Evolutionary conservation across 345 rosid genomes (phyloP).

Genomic region (Aegle marmelos): DNA sequence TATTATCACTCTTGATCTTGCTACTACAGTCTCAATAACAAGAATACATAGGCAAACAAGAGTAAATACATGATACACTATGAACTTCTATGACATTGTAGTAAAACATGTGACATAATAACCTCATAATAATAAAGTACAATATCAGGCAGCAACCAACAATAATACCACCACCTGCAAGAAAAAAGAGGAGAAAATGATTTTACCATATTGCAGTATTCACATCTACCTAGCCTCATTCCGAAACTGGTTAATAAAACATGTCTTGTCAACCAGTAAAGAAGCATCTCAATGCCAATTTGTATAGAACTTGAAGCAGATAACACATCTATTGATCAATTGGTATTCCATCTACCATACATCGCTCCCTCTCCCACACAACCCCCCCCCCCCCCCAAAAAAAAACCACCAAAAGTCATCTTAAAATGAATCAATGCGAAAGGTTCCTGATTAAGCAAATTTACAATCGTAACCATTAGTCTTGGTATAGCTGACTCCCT

Average conservation of each 20-base stretch:
- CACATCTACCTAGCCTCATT: too few species aligned
- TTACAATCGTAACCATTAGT: too few species aligned
- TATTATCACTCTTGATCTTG: neutral
- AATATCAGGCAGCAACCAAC: neutral
- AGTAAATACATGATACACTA: neutral
- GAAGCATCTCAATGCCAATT: neutral
- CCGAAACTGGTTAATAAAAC: too few species aligned
- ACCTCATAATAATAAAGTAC: neutral
- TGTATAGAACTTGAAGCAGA: neutral
- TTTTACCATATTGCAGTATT: neutral
- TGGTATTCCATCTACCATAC: too few species aligned
- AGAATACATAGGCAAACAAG: slow-evolving; percentile 6
- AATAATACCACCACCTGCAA: slow-evolving; percentile 13
- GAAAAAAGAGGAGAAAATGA: neutral
- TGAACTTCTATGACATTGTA: neutral
- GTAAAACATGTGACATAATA: neutral
- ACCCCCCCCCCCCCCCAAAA: too few species aligned
- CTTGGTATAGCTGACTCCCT: too few species aligned
- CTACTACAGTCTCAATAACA: slow-evolving; percentile 5
- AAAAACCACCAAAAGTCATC: too few species aligned
- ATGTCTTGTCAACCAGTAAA: too few species aligned
- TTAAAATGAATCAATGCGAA: neutral
- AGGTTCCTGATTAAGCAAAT: neutral
- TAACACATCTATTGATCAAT: neutral
- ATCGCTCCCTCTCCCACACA: too few species aligned